A percentile compares a stretch with the other conserved stretches of the same genome.
These are phyloP conservation scores for Xylariomycetidae sp. DNA, from an alignment of 2,329 filamentous ascomycete genomes.

Conservation along the genomic window DNA sequence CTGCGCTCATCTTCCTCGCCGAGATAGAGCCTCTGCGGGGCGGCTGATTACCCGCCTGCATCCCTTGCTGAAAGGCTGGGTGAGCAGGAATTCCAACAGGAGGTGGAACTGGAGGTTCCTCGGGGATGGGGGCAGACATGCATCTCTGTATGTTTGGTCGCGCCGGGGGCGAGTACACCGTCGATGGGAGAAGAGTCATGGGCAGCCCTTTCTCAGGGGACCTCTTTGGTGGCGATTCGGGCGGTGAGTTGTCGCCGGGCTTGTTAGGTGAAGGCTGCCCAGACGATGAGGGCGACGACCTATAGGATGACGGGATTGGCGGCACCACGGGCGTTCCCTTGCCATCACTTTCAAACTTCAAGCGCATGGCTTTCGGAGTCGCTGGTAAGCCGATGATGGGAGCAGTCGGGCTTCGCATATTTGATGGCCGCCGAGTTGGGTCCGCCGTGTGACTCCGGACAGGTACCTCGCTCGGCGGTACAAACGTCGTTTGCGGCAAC, in stretches of 20 bases:
- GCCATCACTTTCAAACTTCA: conserved; percentile 62
- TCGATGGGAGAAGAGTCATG: conserved; percentile 52
- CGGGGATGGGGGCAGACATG: conserved; percentile 56
- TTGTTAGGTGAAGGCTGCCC: conserved; percentile 31
- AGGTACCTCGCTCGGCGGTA: conserved; percentile 39
- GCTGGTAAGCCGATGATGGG: conserved; percentile 75
- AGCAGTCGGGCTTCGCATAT: conserved; percentile 38
- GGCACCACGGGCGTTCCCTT: conserved; percentile 51
- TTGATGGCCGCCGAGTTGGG: conserved; percentile 46
- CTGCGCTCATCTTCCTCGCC: conserved; percentile 32
- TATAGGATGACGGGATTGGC: conserved; percentile 45
- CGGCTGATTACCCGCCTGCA: conserved; percentile 20
- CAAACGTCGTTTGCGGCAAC: conserved; percentile 37
- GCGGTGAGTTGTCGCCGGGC: conserved; percentile 21
- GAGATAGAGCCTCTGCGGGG: conserved; percentile 24
- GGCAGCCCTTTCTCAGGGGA: conserved; percentile 21
- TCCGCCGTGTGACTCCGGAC: conserved; percentile 64
- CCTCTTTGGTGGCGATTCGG: conserved; percentile 17
- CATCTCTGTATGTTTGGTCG: conserved; percentile 50
- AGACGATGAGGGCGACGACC: conserved; percentile 36
- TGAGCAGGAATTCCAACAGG: conserved; percentile 31
- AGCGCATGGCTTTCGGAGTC: conserved; percentile 85
- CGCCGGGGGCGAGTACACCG: conserved; percentile 54
- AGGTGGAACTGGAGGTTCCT: conserved; percentile 35
- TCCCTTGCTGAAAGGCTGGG: conserved; percentile 35